Evolutionary conservation across 768 basidiomycete species (phyloP).

Genomic region (Termitomyces sp.): DNA sequence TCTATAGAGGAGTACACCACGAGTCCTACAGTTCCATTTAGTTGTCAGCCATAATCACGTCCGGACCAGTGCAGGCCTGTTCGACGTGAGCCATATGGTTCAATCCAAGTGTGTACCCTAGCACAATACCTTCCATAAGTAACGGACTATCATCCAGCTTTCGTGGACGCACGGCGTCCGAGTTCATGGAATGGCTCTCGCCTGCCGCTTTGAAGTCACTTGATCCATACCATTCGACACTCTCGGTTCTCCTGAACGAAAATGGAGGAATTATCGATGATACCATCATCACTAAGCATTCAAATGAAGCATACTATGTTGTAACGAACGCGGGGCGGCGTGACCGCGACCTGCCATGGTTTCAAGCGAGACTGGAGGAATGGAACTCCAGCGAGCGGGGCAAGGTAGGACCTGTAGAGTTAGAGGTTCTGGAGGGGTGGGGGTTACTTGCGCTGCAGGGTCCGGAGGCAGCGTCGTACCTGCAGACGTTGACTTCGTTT

Average conservation of each 20-base stretch:
- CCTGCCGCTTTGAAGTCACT: constrained; percentile 75
- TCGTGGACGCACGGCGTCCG: constrained; percentile 68
- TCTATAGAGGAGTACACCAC: not conserved
- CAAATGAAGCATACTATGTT: constrained; percentile 77
- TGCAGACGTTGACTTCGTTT: constrained; percentile 71
- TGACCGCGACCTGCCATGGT: constrained; percentile 76
- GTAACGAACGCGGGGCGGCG: constrained; percentile 94
- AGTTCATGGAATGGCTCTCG: constrained; percentile 85
- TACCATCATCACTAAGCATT: constrained; percentile 85
- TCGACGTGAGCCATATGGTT: constrained; percentile 99
- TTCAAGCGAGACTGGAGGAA: constrained; percentile 55
- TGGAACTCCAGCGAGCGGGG: constrained; percentile 67
- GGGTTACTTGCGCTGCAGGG: constrained; percentile 92
- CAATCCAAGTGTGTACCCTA: constrained; percentile 66
- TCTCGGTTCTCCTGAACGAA: constrained; percentile 87
- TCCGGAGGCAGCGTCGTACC: constrained; percentile 72
- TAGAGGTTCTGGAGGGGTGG: constrained; percentile 78
- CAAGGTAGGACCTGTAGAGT: constrained; percentile 60
- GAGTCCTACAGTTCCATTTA: constrained; percentile 21
- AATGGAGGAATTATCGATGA: constrained; percentile 95
- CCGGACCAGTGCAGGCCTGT: constrained; percentile 75
- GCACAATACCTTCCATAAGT: not conserved
- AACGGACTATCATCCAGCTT: constrained; percentile 44
- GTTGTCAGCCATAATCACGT: constrained; percentile 91
- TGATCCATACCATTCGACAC: constrained; percentile 69